Evolutionary conservation across 2,329 filamentous ascomycete species (phyloP).

Genomic region (Teratosphaeria nubilosa): DNA sequence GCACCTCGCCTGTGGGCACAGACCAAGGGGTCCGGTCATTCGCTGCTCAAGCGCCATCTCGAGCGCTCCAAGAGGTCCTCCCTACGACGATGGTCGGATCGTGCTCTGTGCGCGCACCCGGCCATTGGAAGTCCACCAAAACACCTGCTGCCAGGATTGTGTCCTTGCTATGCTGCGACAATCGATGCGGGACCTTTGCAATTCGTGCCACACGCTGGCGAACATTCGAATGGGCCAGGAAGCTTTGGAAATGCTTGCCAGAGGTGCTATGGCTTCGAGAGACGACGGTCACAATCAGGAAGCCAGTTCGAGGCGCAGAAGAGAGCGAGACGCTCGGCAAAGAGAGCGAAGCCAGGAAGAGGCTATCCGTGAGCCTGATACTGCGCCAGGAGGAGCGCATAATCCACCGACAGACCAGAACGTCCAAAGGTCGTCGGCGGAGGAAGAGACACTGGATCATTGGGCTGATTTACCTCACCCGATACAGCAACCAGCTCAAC

Average conservation of each 20-base stretch:
- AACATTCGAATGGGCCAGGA: constrained; percentile 6
- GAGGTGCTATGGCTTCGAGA: not conserved
- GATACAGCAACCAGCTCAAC: not conserved
- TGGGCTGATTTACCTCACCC: not conserved
- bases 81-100: constrained; percentile 5
- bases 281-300: not conserved
- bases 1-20: constrained; percentile 12
- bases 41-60: constrained; percentile 6
- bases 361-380: not conserved
- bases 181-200: constrained; percentile 7
- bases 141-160: constrained; percentile 12
- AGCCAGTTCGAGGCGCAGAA: not conserved
- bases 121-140: constrained; percentile 4
- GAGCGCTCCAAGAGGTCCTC: not conserved
- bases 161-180: constrained; percentile 7
- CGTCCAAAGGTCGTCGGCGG: not conserved
- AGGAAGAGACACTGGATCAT: not conserved
- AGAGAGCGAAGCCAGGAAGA: not conserved
- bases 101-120: constrained; percentile 6
- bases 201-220: constrained; percentile 4
- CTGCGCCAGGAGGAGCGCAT: not conserved
- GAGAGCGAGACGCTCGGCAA: not conserved
- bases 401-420: not conserved
- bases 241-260: constrained; percentile 4
- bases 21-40: constrained; percentile 6